Percentiles rank a stretch among this genome's conserved stretches.
These are phyloP conservation scores for Leccinum longicurvipes DNA, from an alignment of 768 basidiomycete species.

Conservation along the genomic window DNA sequence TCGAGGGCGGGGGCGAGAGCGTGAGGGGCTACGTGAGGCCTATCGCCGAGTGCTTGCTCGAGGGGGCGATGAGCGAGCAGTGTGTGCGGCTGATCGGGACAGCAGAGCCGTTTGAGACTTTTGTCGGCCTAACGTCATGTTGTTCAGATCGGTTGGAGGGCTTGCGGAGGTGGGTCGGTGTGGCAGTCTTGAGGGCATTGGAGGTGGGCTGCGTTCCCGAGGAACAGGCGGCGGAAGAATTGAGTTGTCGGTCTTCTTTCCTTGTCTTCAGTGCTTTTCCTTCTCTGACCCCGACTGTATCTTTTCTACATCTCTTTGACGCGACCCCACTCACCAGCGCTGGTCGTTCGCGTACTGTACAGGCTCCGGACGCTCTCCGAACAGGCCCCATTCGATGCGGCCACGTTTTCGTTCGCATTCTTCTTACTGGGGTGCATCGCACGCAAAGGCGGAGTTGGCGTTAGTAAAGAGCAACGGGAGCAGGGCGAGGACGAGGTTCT, in stretches of 20 bases:
- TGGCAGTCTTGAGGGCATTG: conserved; percentile 78
- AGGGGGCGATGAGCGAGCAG: conserved; percentile 56
- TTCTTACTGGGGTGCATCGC: conserved; percentile 74
- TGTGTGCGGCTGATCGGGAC: conserved; percentile 58
- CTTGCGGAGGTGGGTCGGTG: conserved; percentile 69
- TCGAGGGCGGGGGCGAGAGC: conserved; percentile 40
- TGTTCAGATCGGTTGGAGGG: conserved; percentile 73
- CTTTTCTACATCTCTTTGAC: not conserved
- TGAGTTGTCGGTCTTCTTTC: conserved; percentile 35
- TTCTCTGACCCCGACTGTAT: not conserved
- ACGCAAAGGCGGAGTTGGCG: conserved; percentile 60
- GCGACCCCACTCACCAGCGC: conserved; percentile 40
- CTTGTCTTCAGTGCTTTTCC: not conserved
- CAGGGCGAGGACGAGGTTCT: conserved; percentile 56
- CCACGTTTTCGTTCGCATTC: conserved; percentile 80
- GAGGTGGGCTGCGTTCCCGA: conserved; percentile 66
- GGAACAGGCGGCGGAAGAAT: conserved; percentile 66
- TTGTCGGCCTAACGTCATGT: conserved; percentile 64
- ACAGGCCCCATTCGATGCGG: conserved; percentile 76
- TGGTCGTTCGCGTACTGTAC: conserved; percentile 83
- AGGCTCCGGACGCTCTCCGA: conserved; percentile 79
- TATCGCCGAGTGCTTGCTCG: conserved; percentile 58
- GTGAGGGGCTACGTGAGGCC: conserved; percentile 53
- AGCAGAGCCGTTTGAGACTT: conserved; percentile 58
- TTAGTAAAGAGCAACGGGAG: conserved; percentile 14